Evolutionary conservation across 345 rosid species (phyloP).

Genomic region (Eucalyptus sideroxylon): DNA sequence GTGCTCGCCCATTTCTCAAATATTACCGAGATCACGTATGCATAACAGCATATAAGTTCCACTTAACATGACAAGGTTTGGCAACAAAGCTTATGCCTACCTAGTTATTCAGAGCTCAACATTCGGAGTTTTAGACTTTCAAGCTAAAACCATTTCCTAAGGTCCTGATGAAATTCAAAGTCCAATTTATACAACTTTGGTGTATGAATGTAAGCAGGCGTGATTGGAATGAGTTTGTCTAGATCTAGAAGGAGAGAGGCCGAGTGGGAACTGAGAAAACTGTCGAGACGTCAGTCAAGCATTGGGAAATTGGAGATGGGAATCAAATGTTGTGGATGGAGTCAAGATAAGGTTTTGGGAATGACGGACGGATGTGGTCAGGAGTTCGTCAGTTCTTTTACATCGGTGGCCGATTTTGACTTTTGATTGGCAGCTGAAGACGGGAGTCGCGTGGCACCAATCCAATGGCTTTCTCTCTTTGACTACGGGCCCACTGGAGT

Average conservation of each 20-base stretch:
- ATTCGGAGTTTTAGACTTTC: neutral
- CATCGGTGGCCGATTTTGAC: neutral
- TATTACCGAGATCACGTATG: neutral
- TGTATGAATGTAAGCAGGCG: neutral
- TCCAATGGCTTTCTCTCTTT: neutral
- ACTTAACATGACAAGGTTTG: neutral
- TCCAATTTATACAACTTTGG: neutral
- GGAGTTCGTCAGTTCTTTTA: neutral
- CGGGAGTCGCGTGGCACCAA: neutral
- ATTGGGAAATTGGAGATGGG: neutral
- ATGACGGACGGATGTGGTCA: neutral
- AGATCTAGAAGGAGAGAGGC: neutral
- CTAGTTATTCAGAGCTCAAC: neutral
- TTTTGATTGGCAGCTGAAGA: neutral
- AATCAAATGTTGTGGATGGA: neutral
- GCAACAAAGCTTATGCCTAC: neutral
- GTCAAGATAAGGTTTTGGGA: neutral
- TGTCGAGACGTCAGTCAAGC: neutral
- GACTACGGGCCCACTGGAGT: neutral
- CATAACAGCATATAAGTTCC: neutral
- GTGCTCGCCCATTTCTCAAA: neutral
- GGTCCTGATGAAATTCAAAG: neutral
- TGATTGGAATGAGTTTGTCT: neutral
- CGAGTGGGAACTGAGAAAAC: neutral
- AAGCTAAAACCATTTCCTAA: neutral